Percentiles rank a stretch among this genome's conserved stretches.
Conservation (phyloP, 2,329 filamentous ascomycete genomes). For the Pestalotiopsis sp. region DNA sequence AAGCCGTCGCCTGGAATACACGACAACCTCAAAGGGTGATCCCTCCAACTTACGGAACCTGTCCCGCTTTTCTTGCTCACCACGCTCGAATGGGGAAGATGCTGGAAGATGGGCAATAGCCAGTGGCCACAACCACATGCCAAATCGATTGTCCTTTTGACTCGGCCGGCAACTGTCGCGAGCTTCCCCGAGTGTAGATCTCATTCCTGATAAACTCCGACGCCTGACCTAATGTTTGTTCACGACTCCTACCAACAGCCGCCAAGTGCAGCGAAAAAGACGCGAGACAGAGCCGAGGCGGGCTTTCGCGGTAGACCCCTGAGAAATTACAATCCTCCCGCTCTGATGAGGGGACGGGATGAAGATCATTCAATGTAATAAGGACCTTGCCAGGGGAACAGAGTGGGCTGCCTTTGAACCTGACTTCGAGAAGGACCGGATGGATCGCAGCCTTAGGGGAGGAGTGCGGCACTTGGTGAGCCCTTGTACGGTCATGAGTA, state of each 20-base stretch:
- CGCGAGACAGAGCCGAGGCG: not conserved
- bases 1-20: not conserved
- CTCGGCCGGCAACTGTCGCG: not conserved
- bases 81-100: not conserved
- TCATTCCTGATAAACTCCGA: not conserved
- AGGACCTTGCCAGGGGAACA: not conserved
- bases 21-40: not conserved
- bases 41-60: not conserved
- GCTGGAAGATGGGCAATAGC: not conserved
- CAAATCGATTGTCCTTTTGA: not conserved
- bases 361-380: not conserved
- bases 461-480: not conserved
- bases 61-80: not conserved
- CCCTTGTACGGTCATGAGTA: not conserved
- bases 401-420: not conserved
- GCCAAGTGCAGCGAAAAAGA: not conserved
- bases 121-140: not conserved
- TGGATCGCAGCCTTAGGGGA: not conserved
- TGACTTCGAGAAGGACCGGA: not conserved
- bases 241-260: not conserved
- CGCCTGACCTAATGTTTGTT: not conserved
- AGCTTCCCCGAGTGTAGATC: not conserved
- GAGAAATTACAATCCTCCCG: not conserved
- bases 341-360: not conserved
- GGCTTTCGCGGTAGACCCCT: not conserved